Percentiles rank a stretch among this genome's conserved stretches.
Conservation (phyloP, 2,329 filamentous ascomycete genomes). For the Botrytis aclada region DNA sequence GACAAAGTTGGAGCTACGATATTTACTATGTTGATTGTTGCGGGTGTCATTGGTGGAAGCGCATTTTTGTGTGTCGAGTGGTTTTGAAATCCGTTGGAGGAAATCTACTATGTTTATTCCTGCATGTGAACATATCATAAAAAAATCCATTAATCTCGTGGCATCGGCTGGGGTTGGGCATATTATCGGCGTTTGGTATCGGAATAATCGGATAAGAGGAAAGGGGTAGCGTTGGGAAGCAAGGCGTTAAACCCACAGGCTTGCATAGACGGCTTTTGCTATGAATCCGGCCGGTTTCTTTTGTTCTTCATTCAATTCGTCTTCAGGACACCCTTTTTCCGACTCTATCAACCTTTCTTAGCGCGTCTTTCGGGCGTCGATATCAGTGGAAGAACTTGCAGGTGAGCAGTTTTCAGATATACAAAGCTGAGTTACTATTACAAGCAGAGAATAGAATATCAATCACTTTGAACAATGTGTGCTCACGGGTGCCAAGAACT, state of each 20-base stretch:
- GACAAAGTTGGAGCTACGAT: conserved; percentile 69
- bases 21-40: conserved; percentile 53
- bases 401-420: neutral
- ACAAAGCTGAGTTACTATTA: neutral
- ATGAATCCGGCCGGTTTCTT: neutral
- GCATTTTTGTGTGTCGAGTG: conserved; percentile 48
- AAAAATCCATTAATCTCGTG: neutral
- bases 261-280: neutral
- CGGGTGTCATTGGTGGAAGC: conserved; percentile 51
- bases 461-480: neutral
- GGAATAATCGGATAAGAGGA: neutral
- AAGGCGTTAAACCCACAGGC: neutral
- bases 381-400: neutral
- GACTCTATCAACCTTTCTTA: neutral
- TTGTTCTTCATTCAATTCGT: neutral
- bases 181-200: conserved; percentile 5
- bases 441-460: neutral
- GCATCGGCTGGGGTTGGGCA: neutral
- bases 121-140: neutral
- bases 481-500: neutral
- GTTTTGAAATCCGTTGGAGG: conserved; percentile 12
- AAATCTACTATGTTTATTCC: conserved; percentile 6
- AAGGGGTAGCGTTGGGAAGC: neutral
- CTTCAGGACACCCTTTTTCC: neutral
- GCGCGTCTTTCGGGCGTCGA: too few relatives aligned